These are phyloP conservation scores for Cadophora malorum DNA, from an alignment of 2,329 filamentous ascomycete genomes.

Conservation along the genomic window DNA sequence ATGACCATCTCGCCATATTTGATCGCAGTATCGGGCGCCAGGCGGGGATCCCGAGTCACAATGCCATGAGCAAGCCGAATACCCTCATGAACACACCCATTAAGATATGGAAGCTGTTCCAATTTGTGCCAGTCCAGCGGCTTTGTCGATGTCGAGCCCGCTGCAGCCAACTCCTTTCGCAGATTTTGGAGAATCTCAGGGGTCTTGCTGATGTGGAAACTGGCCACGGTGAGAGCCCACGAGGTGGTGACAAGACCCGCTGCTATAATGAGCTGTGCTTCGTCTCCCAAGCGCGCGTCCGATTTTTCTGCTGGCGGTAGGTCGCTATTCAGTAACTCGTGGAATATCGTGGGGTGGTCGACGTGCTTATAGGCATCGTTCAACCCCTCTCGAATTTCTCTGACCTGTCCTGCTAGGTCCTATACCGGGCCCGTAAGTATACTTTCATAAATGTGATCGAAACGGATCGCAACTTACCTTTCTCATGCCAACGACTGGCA, in stretches of 20 bases:
- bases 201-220: slow-evolving; percentile 44
- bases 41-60: slow-evolving; percentile 35
- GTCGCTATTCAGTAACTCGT: slow-evolving; percentile 39
- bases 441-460: background rate
- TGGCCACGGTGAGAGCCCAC: slow-evolving; percentile 45
- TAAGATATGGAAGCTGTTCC: slow-evolving; percentile 47
- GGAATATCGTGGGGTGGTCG: slow-evolving; percentile 34
- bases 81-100: slow-evolving; percentile 44
- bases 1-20: slow-evolving; percentile 29
- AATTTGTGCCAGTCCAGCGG: slow-evolving; percentile 41
- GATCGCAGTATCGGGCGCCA: slow-evolving; percentile 23
- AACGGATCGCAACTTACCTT: slow-evolving; percentile 13
- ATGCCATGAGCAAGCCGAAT: slow-evolving; percentile 44
- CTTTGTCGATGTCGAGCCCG: slow-evolving; percentile 43
- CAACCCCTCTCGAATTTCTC: slow-evolving; percentile 21
- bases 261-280: slow-evolving; percentile 22
- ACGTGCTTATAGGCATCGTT: slow-evolving; percentile 25
- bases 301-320: slow-evolving; percentile 43
- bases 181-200: slow-evolving; percentile 41
- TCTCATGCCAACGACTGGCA: slow-evolving; percentile 21
- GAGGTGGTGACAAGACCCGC: slow-evolving; percentile 44
- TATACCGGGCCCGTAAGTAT: background rate
- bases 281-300: slow-evolving; percentile 23
- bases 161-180: slow-evolving; percentile 41
- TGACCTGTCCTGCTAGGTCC: slow-evolving; percentile 23